phyloP scores from a whole-genome alignment of 1,139 yeast genomes.

The Suhomyces bolitotheri region DNA sequence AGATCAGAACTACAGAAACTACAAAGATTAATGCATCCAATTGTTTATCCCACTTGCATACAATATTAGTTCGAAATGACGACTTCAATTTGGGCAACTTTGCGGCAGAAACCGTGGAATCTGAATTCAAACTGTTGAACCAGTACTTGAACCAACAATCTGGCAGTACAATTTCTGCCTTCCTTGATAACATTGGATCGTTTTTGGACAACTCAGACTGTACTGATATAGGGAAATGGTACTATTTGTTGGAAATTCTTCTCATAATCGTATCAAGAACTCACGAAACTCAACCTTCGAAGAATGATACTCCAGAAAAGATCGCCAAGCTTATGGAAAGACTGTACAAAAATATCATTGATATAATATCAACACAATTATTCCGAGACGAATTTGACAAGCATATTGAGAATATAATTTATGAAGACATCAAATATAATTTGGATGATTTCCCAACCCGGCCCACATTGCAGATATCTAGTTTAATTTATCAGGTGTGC shows the following conservation, averaged over 20 bases:
- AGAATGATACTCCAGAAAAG: neutral
- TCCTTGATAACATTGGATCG: slow-evolving; percentile 1
- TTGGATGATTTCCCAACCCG: slow-evolving; percentile 20
- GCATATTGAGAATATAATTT: neutral
- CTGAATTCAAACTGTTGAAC: slow-evolving; percentile 16
- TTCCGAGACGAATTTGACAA: neutral
- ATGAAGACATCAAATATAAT: neutral
- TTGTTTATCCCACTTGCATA: slow-evolving; percentile 16
- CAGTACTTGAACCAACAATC: slow-evolving; percentile 13
- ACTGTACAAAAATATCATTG: slow-evolving; percentile 10
- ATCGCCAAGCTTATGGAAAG: slow-evolving; percentile 2
- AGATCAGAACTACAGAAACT: slow-evolving; percentile 9
- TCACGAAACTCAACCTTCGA: neutral
- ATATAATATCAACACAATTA: slow-evolving; percentile 1
- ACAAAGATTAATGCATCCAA: slow-evolving; percentile 13
- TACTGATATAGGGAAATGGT: slow-evolving; percentile 4
- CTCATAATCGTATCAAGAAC: slow-evolving; percentile 10
- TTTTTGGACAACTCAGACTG: slow-evolving; percentile 6
- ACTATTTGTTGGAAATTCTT: slow-evolving; percentile 11
- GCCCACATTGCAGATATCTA: slow-evolving; percentile 28
- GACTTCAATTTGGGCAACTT: slow-evolving; percentile 16
- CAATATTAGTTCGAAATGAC: slow-evolving; percentile 1
- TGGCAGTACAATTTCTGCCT: slow-evolving; percentile 15
- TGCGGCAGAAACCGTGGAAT: slow-evolving; percentile 10
- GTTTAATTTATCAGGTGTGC: slow-evolving; percentile 26